These are phyloP conservation scores for Hypoxylon lienhwacheense DNA, from an alignment of 495 filamentous ascomycete species.

Conservation along the genomic window DNA sequence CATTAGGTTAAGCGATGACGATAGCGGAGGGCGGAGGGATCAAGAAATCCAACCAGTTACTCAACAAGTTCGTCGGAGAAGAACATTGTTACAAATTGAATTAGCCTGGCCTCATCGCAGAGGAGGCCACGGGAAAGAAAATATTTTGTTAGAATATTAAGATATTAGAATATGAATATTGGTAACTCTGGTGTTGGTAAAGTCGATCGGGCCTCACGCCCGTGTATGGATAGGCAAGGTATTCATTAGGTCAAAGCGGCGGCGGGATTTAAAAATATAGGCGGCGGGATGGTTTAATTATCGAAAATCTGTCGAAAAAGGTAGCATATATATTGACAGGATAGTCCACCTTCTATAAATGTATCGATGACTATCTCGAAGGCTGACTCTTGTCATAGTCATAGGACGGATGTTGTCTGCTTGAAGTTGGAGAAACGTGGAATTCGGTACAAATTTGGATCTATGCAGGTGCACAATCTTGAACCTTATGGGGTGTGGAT, in stretches of 20 bases:
- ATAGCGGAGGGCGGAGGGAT: no score
- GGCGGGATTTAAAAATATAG: neutral
- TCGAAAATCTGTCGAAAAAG: no score
- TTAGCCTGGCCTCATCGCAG: no score
- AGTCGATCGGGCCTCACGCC: neutral
- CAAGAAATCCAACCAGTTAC: no score
- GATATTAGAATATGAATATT: neutral
- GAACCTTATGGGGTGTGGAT: no score
- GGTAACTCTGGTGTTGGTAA: neutral
- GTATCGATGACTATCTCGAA: neutral
- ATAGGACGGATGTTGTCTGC: neutral
- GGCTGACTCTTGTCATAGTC: neutral
- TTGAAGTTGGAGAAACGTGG: conserved; percentile 2
- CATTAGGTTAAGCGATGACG: no score
- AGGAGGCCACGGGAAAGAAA: no score
- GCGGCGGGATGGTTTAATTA: neutral
- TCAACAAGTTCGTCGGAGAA: no score
- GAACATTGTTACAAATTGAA: no score
- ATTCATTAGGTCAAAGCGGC: neutral
- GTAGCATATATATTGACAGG: no score
- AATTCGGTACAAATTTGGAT: neutral
- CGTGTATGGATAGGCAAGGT: neutral
- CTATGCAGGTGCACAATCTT: no score
- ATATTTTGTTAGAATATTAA: neutral
- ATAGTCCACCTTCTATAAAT: no score